Base-by-base conservation (phyloP, 768 basidiomycete genomes). In the Lyophyllum semitale region DNA sequence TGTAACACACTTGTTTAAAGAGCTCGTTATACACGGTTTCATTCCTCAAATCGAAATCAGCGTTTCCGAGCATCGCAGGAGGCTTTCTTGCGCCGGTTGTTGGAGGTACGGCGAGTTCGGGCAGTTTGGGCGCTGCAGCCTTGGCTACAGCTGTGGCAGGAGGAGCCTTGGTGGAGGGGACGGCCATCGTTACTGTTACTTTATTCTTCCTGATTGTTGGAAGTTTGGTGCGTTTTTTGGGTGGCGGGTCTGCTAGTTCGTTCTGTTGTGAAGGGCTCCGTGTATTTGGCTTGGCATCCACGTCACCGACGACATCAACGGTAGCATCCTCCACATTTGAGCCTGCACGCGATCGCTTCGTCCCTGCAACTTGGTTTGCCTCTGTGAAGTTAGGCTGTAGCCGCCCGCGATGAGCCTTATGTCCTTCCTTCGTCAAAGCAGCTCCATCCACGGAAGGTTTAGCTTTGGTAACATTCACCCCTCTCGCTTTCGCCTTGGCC, bases 131-230 rank as follows among this genome's bases (percentile, higher is more conserved):
- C 68, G 40, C 66, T 63, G 67, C 48, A 60, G 68, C 43, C 61
- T 60, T 64, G 20, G 53, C 61, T n/a, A 61, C 58, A n/a, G 63
- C 51, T 12, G 68, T 63, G 25, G 67, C 53, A 30, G 69, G 35
- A 1, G 62, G 64, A 22, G 75, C 63, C 22, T 71, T 69, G 38
- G 61, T 59, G 8, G 48, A 11, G 57, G 35, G 17, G 71, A 59
- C 67, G 18, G 69, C 29, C 4, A 63, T 59, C 0, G 69, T 53
- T 15, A 70, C 50, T 43, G 69, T 55, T 15, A 66, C 56, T 67
- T 87, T 86, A 68, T 75, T 83, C 71, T 88, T 87, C 73, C 81
- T 87, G 57, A 88, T 88, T n/a, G 80, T 71, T 0, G 87, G 85
- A 20, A 86, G 74, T 64, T 88, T 89, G n/a, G n/a, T n/a, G 35